Percentiles rank a stretch among this genome's conserved stretches.
Conservation (phyloP, 768 basidiomycete genomes). For the Hysterangium stoloniferum region DNA sequence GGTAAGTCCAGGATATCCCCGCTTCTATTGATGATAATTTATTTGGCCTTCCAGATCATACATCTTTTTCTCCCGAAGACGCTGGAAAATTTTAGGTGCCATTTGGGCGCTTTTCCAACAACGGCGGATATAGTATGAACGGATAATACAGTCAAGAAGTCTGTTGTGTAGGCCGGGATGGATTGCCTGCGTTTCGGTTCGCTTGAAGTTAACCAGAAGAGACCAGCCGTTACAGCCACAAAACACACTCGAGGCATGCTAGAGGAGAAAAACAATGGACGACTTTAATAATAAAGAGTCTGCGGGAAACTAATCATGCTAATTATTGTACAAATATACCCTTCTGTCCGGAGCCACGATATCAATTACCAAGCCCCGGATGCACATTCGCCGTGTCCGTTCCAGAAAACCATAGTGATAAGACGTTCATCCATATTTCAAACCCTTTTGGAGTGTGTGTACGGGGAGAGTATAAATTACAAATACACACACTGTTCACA, state of each 20-base stretch:
- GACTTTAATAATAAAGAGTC: conserved; percentile 19
- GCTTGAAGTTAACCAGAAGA: conserved; percentile 40
- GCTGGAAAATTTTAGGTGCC: conserved; percentile 29
- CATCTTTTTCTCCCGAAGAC: conserved; percentile 39
- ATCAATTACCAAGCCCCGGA: too few species aligned
- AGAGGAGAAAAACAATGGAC: not conserved
- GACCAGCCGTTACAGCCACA: conserved; percentile 40
- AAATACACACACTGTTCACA: too few species aligned
- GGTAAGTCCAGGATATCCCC: conserved; percentile 17
- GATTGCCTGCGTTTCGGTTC: conserved; percentile 34
- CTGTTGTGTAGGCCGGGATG: conserved; percentile 37
- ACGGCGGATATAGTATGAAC: not conserved
- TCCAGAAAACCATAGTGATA: too few species aligned
- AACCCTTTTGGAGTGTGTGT: too few species aligned
- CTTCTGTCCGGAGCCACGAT: too few species aligned
- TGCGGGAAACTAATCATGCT: conserved; percentile 24
- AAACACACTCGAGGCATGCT: conserved; percentile 16
- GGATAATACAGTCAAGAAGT: conserved; percentile 33
- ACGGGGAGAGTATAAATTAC: too few species aligned
- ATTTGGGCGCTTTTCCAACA: not conserved
- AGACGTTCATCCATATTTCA: too few species aligned
- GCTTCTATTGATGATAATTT: conserved; percentile 5
- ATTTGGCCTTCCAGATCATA: conserved; percentile 27
- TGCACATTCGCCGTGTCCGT: too few species aligned
- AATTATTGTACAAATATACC: too few species aligned